phyloP scores from a whole-genome alignment of 345 rosid genomes.

The Microthlaspi erraticum region DNA sequence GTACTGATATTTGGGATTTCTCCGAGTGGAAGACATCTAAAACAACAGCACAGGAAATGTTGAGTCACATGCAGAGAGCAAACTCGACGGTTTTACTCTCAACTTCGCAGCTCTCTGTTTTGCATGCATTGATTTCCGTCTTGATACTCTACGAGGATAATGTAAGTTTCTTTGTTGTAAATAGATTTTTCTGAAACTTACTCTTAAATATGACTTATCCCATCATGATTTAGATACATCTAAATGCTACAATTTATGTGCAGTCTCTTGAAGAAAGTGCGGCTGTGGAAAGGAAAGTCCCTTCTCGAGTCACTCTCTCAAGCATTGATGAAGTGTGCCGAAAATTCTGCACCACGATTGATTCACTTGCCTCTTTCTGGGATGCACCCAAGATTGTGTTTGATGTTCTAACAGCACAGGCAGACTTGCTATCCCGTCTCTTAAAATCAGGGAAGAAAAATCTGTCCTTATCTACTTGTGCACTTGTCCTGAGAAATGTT shows the following conservation, averaged over 20 bases:
- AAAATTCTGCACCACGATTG: conserved; percentile 49
- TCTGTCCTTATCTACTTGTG: conserved; percentile 53
- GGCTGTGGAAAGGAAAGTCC: conserved; percentile 48
- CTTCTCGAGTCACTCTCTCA: conserved; percentile 56
- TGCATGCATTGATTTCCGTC: conserved; percentile 65
- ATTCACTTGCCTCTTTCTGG: conserved; percentile 52
- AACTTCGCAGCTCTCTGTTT: conserved; percentile 64
- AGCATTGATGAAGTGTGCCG: conserved; percentile 59
- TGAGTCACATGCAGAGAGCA: conserved; percentile 65
- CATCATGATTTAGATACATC: conserved; percentile 18
- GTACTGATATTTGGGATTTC: conserved; percentile 74
- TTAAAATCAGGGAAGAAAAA: conserved; percentile 53
- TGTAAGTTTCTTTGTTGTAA: conserved; percentile 58
- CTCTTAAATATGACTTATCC: conserved; percentile 17
- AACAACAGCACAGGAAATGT: conserved; percentile 62
- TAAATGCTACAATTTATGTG: conserved; percentile 34
- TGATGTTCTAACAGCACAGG: conserved; percentile 67
- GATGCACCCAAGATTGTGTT: conserved; percentile 61
- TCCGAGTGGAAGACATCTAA: conserved; percentile 79
- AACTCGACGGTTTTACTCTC: conserved; percentile 72
- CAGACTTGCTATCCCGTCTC: conserved; percentile 69
- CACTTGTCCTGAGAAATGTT: conserved; percentile 59
- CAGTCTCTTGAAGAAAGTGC: conserved; percentile 57
- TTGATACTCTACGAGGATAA: conserved; percentile 60
- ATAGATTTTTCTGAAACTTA: conserved; percentile 26